A percentile compares a stretch with the other conserved stretches of the same genome.
These are phyloP conservation scores for Curvularia sp. DNA, from an alignment of 2,329 filamentous ascomycete species.

Conservation along the genomic window DNA sequence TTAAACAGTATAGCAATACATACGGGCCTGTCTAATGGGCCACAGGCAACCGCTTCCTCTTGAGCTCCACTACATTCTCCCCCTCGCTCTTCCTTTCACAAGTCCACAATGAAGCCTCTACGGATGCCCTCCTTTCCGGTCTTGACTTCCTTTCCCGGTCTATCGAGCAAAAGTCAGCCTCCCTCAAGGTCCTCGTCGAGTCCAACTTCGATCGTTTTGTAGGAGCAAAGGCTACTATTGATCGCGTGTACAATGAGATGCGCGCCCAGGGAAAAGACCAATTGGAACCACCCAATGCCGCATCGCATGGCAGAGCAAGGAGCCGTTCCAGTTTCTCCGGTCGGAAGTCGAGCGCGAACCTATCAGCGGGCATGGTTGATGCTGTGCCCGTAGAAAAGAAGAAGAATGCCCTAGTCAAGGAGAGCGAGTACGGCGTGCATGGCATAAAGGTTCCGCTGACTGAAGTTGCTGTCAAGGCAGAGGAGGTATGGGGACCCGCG, in stretches of 20 bases:
- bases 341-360: slow-evolving; percentile 56
- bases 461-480: slow-evolving; percentile 90
- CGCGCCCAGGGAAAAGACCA: slow-evolving; percentile 68
- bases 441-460: slow-evolving; percentile 83
- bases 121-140: slow-evolving; percentile 78
- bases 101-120: slow-evolving; percentile 85
- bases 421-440: slow-evolving; percentile 64
- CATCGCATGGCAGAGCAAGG: slow-evolving; percentile 69
- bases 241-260: slow-evolving; percentile 99
- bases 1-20: slow-evolving; percentile 9
- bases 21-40: slow-evolving; percentile 14
- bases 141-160: slow-evolving; percentile 86
- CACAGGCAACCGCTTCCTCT: slow-evolving; percentile 84
- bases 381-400: slow-evolving; percentile 62
- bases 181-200: slow-evolving; percentile 93
- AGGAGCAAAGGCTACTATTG: slow-evolving; percentile 94
- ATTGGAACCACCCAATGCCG: slow-evolving; percentile 36
- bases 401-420: slow-evolving; percentile 91
- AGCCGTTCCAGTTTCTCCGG: slow-evolving; percentile 66
- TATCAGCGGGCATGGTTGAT: slow-evolving; percentile 38
- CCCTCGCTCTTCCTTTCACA: slow-evolving; percentile 91
- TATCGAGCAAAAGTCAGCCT: slow-evolving; percentile 97
- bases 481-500: slow-evolving; percentile 97
- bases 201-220: slow-evolving; percentile 99
- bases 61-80: slow-evolving; percentile 95